A percentile compares a stretch with the other conserved stretches of the same genome.
phyloP scores from a whole-genome alignment of 257 asterid species.

The Nicotiana otophora region DNA sequence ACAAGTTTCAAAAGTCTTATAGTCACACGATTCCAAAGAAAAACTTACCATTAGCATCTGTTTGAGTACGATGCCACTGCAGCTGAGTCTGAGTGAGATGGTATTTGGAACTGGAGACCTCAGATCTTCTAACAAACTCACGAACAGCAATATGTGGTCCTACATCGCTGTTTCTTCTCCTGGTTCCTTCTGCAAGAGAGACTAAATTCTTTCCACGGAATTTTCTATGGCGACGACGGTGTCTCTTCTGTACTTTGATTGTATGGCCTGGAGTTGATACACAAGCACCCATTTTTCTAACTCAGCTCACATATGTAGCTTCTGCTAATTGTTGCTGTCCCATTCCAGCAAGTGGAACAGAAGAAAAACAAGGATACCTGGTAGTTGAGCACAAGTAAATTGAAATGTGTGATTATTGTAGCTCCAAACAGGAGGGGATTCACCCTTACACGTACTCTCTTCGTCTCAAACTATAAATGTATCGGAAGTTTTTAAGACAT shows the following conservation, averaged over 20 bases:
- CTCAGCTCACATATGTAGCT: constrained; percentile 24
- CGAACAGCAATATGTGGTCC: constrained; percentile 57
- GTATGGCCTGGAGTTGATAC: constrained; percentile 45
- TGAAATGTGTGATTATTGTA: neutral
- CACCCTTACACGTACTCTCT: neutral
- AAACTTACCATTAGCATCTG: constrained; percentile 57
- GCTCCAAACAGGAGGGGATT: too few species aligned
- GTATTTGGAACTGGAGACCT: constrained; percentile 56
- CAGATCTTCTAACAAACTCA: constrained; percentile 67
- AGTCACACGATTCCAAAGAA: neutral
- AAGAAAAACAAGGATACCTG: neutral
- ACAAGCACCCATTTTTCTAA: constrained; percentile 71
- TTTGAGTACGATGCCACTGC: constrained; percentile 89
- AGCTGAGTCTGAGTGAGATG: constrained; percentile 74
- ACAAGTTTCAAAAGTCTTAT: too few species aligned
- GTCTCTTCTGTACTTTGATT: constrained; percentile 37
- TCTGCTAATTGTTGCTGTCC: constrained; percentile 16
- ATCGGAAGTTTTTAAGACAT: too few species aligned
- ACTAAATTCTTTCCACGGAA: constrained; percentile 31
- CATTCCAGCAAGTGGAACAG: constrained; percentile 7
- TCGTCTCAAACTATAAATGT: neutral
- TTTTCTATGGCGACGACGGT: constrained; percentile 33
- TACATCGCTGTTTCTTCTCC: constrained; percentile 49
- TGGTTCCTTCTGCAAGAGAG: constrained; percentile 35
- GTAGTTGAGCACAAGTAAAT: neutral